Conservation (phyloP, 2,329 filamentous ascomycete species). For the Neurospora sp. region DNA sequence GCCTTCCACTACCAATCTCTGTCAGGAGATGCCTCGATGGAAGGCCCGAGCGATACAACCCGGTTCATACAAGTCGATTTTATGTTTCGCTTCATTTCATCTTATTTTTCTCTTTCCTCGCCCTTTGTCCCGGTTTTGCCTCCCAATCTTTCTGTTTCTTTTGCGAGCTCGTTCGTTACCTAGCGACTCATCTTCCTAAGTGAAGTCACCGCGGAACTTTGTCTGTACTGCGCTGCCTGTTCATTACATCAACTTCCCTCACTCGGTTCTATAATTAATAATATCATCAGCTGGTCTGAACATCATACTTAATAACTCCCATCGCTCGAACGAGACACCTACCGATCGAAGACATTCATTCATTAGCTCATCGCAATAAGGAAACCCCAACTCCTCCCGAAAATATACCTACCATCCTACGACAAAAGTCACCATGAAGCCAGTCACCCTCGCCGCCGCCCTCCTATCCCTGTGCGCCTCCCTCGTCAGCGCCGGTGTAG, state of each 20-base stretch:
- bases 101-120: not conserved
- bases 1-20: not conserved
- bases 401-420: not conserved
- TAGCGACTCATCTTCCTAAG: not conserved
- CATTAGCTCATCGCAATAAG: not conserved
- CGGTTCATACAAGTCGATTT: not conserved
- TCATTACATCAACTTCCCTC: not conserved
- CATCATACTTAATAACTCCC: not conserved
- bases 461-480: constrained; percentile 34
- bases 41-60: not conserved
- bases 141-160: not conserved
- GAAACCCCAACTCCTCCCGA: not conserved
- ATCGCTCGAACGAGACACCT: not conserved
- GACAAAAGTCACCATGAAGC: constrained; percentile 29
- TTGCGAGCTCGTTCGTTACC: not conserved
- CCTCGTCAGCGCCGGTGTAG: constrained; percentile 40
- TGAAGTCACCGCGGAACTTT: not conserved
- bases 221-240: not conserved
- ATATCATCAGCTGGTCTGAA: not conserved
- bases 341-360: not conserved
- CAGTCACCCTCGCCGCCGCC: constrained; percentile 22
- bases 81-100: not conserved
- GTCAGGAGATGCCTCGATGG: not conserved
- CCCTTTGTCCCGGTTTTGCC: not conserved
- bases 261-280: not conserved